Evolutionary conservation across 2,329 filamentous ascomycete species (phyloP).

Genomic region (Fusarium dimerum): DNA sequence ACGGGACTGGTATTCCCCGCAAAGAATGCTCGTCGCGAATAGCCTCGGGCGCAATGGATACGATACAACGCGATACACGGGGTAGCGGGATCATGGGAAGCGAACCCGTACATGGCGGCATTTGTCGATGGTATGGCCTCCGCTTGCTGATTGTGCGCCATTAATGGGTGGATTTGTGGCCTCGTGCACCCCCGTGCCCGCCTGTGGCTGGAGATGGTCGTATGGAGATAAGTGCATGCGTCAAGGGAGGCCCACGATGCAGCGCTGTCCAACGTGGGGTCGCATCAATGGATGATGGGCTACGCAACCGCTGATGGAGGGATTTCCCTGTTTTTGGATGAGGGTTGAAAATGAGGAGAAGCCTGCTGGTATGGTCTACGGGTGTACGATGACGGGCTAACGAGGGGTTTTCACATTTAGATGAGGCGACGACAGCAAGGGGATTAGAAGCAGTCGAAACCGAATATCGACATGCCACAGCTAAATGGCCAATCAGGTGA

Average conservation of each 20-base stretch:
- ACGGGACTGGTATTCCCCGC: conserved; percentile 22
- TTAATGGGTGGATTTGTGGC: neutral
- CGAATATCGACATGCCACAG: conserved; percentile 15
- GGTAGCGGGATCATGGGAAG: conserved; percentile 25
- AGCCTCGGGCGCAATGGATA: conserved; percentile 18
- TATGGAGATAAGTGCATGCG: conserved; percentile 18
- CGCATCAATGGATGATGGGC: conserved; percentile 29
- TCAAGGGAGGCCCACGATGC: conserved; percentile 24
- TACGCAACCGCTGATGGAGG: conserved; percentile 13
- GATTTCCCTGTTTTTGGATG: conserved; percentile 21
- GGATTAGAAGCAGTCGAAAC: conserved; percentile 12
- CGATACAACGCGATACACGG: conserved; percentile 14
- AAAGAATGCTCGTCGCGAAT: conserved; percentile 18
- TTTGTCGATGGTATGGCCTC: conserved; percentile 15
- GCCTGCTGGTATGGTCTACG: neutral
- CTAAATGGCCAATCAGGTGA: conserved; percentile 26
- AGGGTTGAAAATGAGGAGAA: conserved; percentile 16
- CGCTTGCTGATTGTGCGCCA: conserved; percentile 13
- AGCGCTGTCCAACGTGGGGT: conserved; percentile 32
- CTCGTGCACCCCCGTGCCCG: conserved; percentile 8
- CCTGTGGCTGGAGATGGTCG: conserved; percentile 16
- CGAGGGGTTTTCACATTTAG: conserved; percentile 5
- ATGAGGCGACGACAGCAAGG: conserved; percentile 18
- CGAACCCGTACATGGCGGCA: conserved; percentile 20
- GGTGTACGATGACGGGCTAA: conserved; percentile 13